Percentiles rank a stretch among this genome's conserved stretches.
Evolutionary conservation across 441 rosid genomes (phyloP).

Genomic region (Pelargonium cotyledonis): DNA sequence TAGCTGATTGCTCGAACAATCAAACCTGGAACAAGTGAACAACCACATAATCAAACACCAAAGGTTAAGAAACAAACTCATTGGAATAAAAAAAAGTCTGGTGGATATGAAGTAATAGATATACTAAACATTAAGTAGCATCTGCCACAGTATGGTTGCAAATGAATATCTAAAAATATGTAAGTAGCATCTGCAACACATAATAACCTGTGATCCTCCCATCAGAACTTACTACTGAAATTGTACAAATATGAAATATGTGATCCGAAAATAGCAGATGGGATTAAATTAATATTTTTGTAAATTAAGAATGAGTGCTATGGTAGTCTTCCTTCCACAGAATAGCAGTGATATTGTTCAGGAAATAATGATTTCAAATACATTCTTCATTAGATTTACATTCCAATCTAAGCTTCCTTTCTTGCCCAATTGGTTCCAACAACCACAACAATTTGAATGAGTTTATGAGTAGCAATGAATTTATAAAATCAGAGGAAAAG

Average conservation of each 20-base stretch:
- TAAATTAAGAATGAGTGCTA: too few species aligned
- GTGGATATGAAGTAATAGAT: neutral
- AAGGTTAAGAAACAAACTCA: slow-evolving; percentile 4
- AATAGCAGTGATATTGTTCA: too few species aligned
- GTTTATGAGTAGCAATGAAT: too few species aligned
- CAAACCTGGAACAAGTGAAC: slow-evolving; percentile 45
- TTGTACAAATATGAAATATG: neutral
- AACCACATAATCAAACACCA: slow-evolving; percentile 19
- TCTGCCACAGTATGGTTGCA: neutral
- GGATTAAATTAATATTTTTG: too few species aligned
- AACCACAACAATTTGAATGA: too few species aligned
- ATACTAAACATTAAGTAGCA: neutral
- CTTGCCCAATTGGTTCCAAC: too few species aligned
- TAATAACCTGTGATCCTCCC: neutral
- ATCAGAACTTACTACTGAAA: neutral
- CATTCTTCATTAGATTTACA: too few species aligned
- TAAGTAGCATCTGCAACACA: neutral
- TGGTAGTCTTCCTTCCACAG: too few species aligned
- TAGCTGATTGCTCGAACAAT: slow-evolving; percentile 76
- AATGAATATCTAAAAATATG: neutral
- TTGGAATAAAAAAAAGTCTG: neutral
- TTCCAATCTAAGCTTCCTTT: too few species aligned
- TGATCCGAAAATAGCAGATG: neutral
- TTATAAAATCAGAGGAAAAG: too few species aligned
- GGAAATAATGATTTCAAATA: too few species aligned